phyloP scores from a whole-genome alignment of 1,284 basidiomycete genomes.

The Cutaneotrichosporon cutaneum region DNA sequence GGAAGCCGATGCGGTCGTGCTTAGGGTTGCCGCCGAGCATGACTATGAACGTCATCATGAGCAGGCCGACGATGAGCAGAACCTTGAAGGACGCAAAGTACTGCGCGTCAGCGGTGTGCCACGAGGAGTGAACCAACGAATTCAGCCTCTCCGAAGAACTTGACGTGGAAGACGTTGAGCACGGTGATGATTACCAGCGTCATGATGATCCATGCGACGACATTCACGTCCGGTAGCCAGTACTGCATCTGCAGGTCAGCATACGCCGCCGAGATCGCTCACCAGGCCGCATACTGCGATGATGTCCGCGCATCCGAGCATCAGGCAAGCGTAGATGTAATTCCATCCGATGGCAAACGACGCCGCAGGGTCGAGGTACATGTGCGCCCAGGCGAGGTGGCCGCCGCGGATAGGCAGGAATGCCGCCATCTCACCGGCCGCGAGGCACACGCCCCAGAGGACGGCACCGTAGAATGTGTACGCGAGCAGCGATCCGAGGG shows the following conservation, averaged over 20 bases:
- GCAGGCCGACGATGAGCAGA: slow-evolving; percentile 14
- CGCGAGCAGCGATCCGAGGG: slow-evolving; percentile 20
- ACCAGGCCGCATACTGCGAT: slow-evolving; percentile 29
- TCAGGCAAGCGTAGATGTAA: slow-evolving; percentile 28
- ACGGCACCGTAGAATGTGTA: slow-evolving; percentile 17
- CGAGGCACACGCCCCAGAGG: slow-evolving; percentile 23
- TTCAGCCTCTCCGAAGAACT: slow-evolving; percentile 22
- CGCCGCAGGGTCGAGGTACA: slow-evolving; percentile 20
- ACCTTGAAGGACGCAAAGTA: slow-evolving; percentile 22
- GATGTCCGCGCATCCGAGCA: slow-evolving; percentile 30
- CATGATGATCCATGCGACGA: slow-evolving; percentile 29
- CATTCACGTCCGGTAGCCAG: slow-evolving; percentile 29
- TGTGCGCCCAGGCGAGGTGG: slow-evolving; percentile 22
- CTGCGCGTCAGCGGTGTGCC: not conserved
- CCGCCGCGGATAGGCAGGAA: slow-evolving; percentile 26
- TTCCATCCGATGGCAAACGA: slow-evolving; percentile 31
- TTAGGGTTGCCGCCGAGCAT: slow-evolving; percentile 35
- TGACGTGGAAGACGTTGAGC: slow-evolving; percentile 24
- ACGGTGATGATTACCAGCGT: slow-evolving; percentile 24
- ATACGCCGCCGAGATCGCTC: not conserved
- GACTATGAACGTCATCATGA: slow-evolving; percentile 12
- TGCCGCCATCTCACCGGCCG: slow-evolving; percentile 22
- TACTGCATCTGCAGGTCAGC: slow-evolving; percentile 21
- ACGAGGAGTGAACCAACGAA: slow-evolving; percentile 1
- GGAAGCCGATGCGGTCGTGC: slow-evolving; percentile 34